Percentiles rank a stretch among this genome's conserved stretches.
phyloP scores from a whole-genome alignment of 2,329 filamentous ascomycete species.

The Arthroderma uncinatum region DNA sequence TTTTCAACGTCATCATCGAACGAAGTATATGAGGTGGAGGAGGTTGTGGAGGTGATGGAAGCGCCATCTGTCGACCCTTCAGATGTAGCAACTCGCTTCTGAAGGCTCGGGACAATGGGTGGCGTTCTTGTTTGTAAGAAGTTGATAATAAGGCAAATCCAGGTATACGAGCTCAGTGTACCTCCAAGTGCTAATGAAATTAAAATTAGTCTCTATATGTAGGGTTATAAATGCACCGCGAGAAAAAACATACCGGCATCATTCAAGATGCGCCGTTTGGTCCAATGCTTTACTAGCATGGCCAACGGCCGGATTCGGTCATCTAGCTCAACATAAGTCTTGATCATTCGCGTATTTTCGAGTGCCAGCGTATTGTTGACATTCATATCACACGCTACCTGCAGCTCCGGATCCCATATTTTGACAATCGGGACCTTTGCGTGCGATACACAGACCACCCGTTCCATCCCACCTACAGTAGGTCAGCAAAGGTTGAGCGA shows the following conservation, averaged over 20 bases:
- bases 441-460: conserved; percentile 84
- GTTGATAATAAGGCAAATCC: conserved; percentile 97
- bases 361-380: conserved; percentile 93
- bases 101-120: conserved; percentile 73
- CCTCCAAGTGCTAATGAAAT: conserved; percentile 62
- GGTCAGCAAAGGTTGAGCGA: conserved; percentile 14
- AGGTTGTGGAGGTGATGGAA: conserved; percentile 30
- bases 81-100: conserved; percentile 47
- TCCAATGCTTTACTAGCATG: conserved; percentile 98
- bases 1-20: conserved; percentile 81
- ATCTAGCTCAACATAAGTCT: conserved; percentile 90
- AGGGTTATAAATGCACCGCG: not conserved
- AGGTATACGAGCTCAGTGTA: conserved; percentile 94
- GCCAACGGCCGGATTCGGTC: conserved; percentile 80
- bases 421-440: conserved; percentile 98
- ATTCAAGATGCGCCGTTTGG: conserved; percentile 80
- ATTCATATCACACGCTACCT: conserved; percentile 91
- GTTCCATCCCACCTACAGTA: conserved; percentile 77
- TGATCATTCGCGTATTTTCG: conserved; percentile 96
- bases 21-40: conserved; percentile 26
- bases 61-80: conserved; percentile 53
- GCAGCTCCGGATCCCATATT: conserved; percentile 89
- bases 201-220: not conserved
- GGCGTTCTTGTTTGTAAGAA: conserved; percentile 82
- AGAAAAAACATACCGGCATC: conserved; percentile 64